Evolutionary conservation across 148 eudicot genomes (phyloP).

Genomic region (Camellia japonica): DNA sequence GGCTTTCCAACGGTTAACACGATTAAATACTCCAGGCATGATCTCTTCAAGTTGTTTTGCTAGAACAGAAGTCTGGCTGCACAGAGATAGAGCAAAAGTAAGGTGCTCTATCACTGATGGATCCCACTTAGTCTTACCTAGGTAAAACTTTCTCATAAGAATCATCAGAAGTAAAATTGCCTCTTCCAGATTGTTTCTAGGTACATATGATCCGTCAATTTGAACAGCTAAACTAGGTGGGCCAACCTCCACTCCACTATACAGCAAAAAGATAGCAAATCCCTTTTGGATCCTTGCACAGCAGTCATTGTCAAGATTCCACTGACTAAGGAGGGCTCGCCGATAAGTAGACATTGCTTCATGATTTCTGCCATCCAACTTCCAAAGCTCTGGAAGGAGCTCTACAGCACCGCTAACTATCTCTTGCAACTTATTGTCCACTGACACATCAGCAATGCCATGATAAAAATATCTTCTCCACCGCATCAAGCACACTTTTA

Average conservation of each 20-base stretch:
- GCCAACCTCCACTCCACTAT: conserved; percentile 82
- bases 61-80: conserved; percentile 74
- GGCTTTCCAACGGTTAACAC: conserved; percentile 79
- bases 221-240: conserved; percentile 85
- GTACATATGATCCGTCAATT: conserved; percentile 81
- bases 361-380: conserved; percentile 54
- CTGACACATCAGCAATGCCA: conserved; percentile 72
- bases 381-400: conserved; percentile 94
- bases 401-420: conserved; percentile 84
- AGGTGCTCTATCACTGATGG: conserved; percentile 89
- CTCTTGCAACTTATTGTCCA: conserved; percentile 84
- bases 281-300: conserved; percentile 85
- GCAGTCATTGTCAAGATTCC: conserved; percentile 87
- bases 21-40: conserved; percentile 72
- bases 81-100: conserved; percentile 83
- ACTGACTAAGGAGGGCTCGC: conserved; percentile 88
- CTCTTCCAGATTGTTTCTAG: conserved; percentile 92
- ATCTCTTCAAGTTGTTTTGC: conserved; percentile 88
- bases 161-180: conserved; percentile 85
- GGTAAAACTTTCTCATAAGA: conserved; percentile 65
- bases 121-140: conserved; percentile 83
- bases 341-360: conserved; percentile 88
- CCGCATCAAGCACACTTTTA: conserved; percentile 86
- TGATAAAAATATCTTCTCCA: conserved; percentile 75
- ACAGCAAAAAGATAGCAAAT: conserved; percentile 81